These are phyloP conservation scores for Amanita rubescens DNA, from an alignment of 768 basidiomycete species.

Conservation along the genomic window DNA sequence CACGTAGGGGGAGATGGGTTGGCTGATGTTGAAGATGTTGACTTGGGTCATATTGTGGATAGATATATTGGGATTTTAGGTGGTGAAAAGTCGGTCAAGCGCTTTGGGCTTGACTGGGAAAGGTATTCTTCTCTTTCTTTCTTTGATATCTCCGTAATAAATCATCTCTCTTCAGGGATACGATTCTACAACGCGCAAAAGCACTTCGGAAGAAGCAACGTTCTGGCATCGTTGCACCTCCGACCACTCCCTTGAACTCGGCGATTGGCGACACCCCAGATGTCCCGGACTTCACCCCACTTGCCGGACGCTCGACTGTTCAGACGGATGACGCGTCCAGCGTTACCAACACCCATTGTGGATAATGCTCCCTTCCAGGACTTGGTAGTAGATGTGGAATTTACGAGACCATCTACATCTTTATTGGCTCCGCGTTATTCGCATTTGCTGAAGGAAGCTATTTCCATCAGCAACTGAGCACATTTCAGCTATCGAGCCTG, in stretches of 20 bases:
- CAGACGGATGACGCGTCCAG: conserved; percentile 18
- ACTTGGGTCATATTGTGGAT: conserved; percentile 48
- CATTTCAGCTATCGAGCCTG: background rate
- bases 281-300: conserved; percentile 49
- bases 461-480: conserved; percentile 26
- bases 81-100: conserved; percentile 29
- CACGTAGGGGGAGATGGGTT: conserved; percentile 27
- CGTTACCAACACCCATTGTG: conserved; percentile 17
- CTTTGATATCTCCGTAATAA: background rate
- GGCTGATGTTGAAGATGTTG: conserved; percentile 46
- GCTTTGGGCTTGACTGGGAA: conserved; percentile 48
- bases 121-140: conserved; percentile 36
- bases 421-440: conserved; percentile 50
- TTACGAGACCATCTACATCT: conserved; percentile 28
- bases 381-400: conserved; percentile 14
- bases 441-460: conserved; percentile 50
- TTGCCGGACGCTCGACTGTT: conserved; percentile 26
- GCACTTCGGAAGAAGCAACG: conserved; percentile 59
- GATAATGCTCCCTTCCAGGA: conserved; percentile 26
- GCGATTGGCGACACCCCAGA: conserved; percentile 15
- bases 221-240: conserved; percentile 47
- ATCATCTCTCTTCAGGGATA: conserved; percentile 31
- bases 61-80: conserved; percentile 49
- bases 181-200: conserved; percentile 40
- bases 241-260: conserved; percentile 33